A percentile compares a stretch with the other conserved stretches of the same genome.
Evolutionary conservation across 495 filamentous ascomycete species (phyloP).

Genomic region (Podospora sp.): DNA sequence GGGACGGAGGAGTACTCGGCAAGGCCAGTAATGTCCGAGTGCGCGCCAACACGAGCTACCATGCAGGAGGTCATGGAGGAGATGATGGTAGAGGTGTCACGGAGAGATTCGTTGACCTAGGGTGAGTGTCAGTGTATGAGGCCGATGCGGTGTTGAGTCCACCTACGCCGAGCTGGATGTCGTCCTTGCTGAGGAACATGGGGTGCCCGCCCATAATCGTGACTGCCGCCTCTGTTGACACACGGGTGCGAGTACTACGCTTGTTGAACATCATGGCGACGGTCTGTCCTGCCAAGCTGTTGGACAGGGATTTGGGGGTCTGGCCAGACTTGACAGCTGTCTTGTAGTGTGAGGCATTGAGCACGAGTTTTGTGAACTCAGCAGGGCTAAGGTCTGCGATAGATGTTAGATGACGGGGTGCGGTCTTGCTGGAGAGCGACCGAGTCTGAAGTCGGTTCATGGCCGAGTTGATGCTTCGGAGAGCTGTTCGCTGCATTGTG

Average conservation of each 20-base stretch:
- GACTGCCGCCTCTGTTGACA: constrained; percentile 88
- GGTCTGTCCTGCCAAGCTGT: constrained; percentile 66
- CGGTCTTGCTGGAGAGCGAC: constrained; percentile 34
- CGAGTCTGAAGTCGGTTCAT: constrained; percentile 31
- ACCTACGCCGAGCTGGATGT: constrained; percentile 90
- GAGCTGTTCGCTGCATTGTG: constrained; percentile 31
- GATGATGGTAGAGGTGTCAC: constrained; percentile 85
- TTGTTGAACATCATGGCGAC: constrained; percentile 97
- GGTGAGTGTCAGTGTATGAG: constrained; percentile 8
- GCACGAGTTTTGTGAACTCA: constrained; percentile 80
- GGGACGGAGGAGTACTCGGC: constrained; percentile 82
- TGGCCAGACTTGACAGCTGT: constrained; percentile 66
- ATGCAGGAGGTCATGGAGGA: constrained; percentile 91
- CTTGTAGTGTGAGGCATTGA: constrained; percentile 78
- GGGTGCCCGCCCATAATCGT: constrained; percentile 84
- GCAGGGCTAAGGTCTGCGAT: constrained; percentile 79
- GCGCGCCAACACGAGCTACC: constrained; percentile 83
- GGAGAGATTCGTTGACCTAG: constrained; percentile 83
- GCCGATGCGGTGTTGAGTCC: background rate
- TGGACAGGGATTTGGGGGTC: constrained; percentile 54
- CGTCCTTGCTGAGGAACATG: constrained; percentile 92
- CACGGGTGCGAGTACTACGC: constrained; percentile 85
- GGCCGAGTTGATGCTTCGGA: constrained; percentile 30
- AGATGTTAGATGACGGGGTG: constrained; percentile 83
- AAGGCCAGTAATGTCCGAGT: constrained; percentile 77